Evolutionary conservation across 805 yeast species (phyloP).

Genomic region (Candida golubevii): DNA sequence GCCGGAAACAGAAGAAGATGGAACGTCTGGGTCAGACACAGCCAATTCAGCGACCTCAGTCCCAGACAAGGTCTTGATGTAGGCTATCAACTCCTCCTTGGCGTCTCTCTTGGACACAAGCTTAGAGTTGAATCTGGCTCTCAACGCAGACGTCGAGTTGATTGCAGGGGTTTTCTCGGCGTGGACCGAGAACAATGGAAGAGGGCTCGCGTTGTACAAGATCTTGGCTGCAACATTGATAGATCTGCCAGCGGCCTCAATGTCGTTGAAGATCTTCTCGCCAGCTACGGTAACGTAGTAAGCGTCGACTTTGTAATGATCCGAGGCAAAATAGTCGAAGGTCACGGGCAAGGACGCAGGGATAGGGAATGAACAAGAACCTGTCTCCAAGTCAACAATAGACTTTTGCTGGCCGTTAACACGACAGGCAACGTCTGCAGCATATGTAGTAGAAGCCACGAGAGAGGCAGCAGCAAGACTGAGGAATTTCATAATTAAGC

Average conservation of each 20-base stretch:
- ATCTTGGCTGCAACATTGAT: conserved; percentile 31
- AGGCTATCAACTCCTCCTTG: conserved; percentile 20
- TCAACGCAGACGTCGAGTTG: conserved; percentile 39
- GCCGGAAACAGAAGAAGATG: conserved; percentile 10
- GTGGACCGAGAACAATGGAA: conserved; percentile 29
- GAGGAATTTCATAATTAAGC: conserved; percentile 17
- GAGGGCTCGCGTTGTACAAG: conserved; percentile 21
- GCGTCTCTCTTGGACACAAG: conserved; percentile 33
- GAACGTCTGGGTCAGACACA: conserved; percentile 9
- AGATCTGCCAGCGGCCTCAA: conserved; percentile 26
- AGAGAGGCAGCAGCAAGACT: conserved; percentile 21
- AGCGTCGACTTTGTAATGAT: conserved; percentile 32
- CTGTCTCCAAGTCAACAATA: conserved; percentile 38
- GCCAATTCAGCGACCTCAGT: conserved; percentile 13
- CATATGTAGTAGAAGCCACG: conserved; percentile 21
- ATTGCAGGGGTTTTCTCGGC: conserved; percentile 24
- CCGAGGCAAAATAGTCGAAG: conserved; percentile 24
- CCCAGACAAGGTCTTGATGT: conserved; percentile 25
- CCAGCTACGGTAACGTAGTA: conserved; percentile 28
- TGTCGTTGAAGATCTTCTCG: conserved; percentile 31
- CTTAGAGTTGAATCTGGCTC: conserved; percentile 29
- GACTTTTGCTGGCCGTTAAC: conserved; percentile 31
- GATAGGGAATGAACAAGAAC: conserved; percentile 35
- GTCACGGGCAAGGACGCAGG: conserved; percentile 25
- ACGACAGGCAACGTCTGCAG: conserved; percentile 35